phyloP scores from a whole-genome alignment of 768 basidiomycete species.

The Suillus lakei region DNA sequence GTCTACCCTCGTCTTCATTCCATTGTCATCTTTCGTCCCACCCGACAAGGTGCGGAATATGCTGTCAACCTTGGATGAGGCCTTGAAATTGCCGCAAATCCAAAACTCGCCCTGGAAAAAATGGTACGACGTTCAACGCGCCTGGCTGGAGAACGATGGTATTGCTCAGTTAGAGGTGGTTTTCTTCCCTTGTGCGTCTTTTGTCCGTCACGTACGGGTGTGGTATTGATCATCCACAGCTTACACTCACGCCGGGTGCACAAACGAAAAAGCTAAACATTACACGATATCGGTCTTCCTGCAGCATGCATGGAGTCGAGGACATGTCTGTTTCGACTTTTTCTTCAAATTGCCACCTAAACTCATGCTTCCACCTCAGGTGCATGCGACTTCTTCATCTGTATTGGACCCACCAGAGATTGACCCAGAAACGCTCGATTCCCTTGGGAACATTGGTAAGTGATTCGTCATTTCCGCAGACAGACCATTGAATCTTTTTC shows the following conservation, averaged over 20 bases:
- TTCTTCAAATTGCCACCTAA: not conserved
- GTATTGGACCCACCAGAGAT: conserved; percentile 22
- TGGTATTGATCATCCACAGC: conserved; percentile 3
- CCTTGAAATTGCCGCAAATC: conserved; percentile 14
- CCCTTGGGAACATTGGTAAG: conserved; percentile 16
- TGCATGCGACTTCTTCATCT: conserved; percentile 21
- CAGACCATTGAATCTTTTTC: not conserved
- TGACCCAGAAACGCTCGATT: conserved; percentile 17
- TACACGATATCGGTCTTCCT: conserved; percentile 15
- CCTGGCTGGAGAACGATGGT: conserved; percentile 22
- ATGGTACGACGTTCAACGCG: conserved; percentile 19
- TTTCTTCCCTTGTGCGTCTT: conserved; percentile 21
- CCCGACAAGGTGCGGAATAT: conserved; percentile 17
- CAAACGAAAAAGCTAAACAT: conserved; percentile 17
- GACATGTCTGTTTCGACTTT: conserved; percentile 9
- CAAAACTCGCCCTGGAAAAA: conserved; percentile 18
- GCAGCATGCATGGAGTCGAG: conserved; percentile 23
- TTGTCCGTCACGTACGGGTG: not conserved
- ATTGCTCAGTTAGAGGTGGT: conserved; percentile 21
- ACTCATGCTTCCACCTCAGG: conserved; percentile 6
- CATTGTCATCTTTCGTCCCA: conserved; percentile 17
- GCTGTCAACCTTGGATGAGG: conserved; percentile 12
- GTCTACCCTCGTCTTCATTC: conserved; percentile 19
- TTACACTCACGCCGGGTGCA: conserved; percentile 16
- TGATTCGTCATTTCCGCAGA: not conserved